These are phyloP conservation scores for Ophiostoma triangulosporum DNA, from an alignment of 2,329 filamentous ascomycete species.

Conservation along the genomic window DNA sequence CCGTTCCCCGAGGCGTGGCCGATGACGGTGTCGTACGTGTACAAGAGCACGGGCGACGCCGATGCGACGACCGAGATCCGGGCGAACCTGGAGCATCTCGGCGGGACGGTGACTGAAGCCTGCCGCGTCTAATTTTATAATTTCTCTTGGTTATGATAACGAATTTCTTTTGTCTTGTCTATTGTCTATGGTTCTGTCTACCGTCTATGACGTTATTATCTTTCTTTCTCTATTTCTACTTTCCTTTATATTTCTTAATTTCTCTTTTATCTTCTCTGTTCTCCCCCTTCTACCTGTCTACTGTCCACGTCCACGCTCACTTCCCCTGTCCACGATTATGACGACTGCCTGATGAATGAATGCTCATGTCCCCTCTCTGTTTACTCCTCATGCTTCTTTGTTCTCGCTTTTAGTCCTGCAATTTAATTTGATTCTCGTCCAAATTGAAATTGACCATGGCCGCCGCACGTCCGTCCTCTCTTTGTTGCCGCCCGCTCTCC, in stretches of 20 bases:
- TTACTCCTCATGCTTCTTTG: neutral
- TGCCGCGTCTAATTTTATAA: neutral
- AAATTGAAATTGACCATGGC: no score
- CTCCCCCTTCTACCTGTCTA: neutral
- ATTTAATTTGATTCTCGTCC: no score
- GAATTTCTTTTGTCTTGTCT: no score
- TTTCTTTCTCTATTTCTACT: neutral
- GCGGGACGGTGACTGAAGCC: constrained; percentile 22
- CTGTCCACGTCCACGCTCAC: neutral
- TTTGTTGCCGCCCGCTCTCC: no score
- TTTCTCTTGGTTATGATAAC: neutral
- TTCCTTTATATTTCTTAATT: neutral
- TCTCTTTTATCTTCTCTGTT: neutral
- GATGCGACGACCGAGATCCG: constrained; percentile 27
- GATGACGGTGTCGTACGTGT: constrained; percentile 41
- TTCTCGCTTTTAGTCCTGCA: no score
- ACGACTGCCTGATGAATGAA: no score
- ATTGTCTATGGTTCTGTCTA: no score
- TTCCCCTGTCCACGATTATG: no score
- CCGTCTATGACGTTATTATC: no score
- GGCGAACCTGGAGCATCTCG: constrained; percentile 42
- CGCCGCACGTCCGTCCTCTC: no score
- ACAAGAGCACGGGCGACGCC: constrained; percentile 34
- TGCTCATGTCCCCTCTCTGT: neutral
- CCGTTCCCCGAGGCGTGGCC: constrained; percentile 43